A percentile compares a stretch with the other conserved stretches of the same genome.
phyloP scores from a whole-genome alignment of 768 basidiomycete species.

The Hericium coralloides region DNA sequence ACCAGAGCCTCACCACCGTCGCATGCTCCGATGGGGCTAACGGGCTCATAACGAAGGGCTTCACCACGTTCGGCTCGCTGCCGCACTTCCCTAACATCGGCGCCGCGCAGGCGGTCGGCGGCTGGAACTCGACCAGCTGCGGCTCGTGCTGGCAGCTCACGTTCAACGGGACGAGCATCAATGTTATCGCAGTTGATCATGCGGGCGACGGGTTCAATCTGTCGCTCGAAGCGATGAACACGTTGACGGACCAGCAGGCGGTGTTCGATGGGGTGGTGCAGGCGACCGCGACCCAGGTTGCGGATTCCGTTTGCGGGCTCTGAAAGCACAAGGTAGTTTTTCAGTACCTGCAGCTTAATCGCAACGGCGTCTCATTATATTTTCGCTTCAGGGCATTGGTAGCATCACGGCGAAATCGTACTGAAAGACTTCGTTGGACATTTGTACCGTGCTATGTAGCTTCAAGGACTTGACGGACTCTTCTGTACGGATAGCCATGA shows the following conservation, averaged over 20 bases:
- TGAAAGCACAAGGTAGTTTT: constrained; percentile 17
- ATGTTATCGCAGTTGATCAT: constrained; percentile 24
- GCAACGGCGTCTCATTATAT: neutral
- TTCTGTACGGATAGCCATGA: neutral
- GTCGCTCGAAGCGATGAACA: constrained; percentile 26
- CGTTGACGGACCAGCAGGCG: constrained; percentile 32
- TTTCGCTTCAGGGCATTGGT: neutral
- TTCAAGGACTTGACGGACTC: neutral
- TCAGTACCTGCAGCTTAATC: neutral
- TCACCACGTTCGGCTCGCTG: constrained; percentile 24
- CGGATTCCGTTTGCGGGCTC: constrained; percentile 35
- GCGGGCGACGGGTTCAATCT: constrained; percentile 27
- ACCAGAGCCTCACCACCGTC: constrained; percentile 12
- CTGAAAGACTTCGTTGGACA: neutral
- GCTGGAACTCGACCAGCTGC: constrained; percentile 22
- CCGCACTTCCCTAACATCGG: constrained; percentile 25
- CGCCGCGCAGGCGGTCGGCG: constrained; percentile 23
- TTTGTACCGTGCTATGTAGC: neutral
- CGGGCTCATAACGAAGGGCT: constrained; percentile 23
- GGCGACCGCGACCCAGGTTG: neutral
- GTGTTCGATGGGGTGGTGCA: constrained; percentile 13
- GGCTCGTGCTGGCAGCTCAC: constrained; percentile 28
- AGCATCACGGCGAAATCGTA: neutral
- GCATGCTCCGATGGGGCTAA: constrained; percentile 27
- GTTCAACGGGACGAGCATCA: constrained; percentile 20